phyloP scores from a whole-genome alignment of 257 asterid genomes.

The Nicotiana obtusifolia region DNA sequence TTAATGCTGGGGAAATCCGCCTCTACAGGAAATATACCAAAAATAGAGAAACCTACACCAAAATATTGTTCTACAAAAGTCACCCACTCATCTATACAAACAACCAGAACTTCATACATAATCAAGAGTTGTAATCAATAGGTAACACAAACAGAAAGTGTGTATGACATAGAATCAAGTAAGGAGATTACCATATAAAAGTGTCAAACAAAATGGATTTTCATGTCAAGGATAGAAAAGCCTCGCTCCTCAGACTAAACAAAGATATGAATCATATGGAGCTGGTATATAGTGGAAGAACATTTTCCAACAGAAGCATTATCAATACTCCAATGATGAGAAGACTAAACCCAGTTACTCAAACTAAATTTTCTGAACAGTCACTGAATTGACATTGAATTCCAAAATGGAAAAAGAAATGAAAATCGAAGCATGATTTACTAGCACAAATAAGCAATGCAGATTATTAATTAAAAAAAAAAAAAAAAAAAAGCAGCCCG shows the following conservation, averaged over 20 bases:
- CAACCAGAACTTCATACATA: background rate
- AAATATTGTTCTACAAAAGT: too few species aligned
- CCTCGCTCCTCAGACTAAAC: background rate
- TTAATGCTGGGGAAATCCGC: too few species aligned
- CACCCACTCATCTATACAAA: too few species aligned
- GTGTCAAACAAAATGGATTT: background rate
- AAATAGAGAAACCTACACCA: too few species aligned
- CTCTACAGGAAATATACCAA: too few species aligned
- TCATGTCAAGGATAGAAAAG: background rate
- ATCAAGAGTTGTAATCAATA: background rate
- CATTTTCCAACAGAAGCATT: background rate
- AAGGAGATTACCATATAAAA: background rate
- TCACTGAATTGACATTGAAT: background rate
- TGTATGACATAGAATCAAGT: background rate
- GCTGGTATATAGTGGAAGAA: background rate
- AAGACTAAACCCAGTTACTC: slow-evolving; percentile 4
- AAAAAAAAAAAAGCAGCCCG: too few species aligned
- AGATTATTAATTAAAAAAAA: background rate
- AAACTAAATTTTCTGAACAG: background rate
- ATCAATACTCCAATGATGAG: background rate
- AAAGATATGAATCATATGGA: background rate
- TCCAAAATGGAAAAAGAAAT: background rate
- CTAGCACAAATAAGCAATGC: slow-evolving; percentile 1
- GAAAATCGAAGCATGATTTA: background rate
- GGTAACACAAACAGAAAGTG: background rate